phyloP scores from a whole-genome alignment of 2,329 filamentous ascomycete genomes.

The Clarireedia paspali region DNA sequence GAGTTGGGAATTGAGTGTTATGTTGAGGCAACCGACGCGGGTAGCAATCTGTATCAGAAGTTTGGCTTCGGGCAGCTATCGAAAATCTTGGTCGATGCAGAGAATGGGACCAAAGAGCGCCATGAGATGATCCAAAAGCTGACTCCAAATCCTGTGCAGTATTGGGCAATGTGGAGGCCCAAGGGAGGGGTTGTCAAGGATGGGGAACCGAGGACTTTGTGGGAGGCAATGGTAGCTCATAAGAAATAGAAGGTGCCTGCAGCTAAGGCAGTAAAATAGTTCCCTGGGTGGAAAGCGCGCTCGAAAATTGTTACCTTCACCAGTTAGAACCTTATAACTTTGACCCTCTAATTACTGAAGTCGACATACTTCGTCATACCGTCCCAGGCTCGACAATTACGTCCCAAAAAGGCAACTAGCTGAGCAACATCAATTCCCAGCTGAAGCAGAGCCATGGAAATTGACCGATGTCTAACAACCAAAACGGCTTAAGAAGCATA shows the following conservation, averaged over 20 bases:
- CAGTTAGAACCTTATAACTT: no score
- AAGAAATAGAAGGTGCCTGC: not conserved
- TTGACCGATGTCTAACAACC: no score
- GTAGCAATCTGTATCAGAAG: not conserved
- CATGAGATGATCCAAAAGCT: not conserved
- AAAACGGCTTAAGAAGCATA: no score
- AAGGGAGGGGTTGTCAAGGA: not conserved
- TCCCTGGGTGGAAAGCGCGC: no score
- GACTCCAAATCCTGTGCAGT: not conserved
- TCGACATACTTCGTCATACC: no score
- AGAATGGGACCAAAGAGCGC: not conserved
- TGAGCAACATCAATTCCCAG: no score
- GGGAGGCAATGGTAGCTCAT: not conserved
- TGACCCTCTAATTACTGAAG: no score
- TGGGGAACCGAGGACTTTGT: not conserved
- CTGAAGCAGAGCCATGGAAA: no score
- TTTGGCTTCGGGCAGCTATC: not conserved
- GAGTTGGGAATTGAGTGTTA: not conserved
- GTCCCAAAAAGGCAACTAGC: no score
- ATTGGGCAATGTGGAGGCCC: not conserved
- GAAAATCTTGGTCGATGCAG: not conserved
- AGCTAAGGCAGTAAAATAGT: no score
- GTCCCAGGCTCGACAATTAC: no score
- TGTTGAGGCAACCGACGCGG: not conserved
- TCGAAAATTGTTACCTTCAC: no score